phyloP scores from a whole-genome alignment of 176 grass and related monocot species.

The Oryza punctata region DNA sequence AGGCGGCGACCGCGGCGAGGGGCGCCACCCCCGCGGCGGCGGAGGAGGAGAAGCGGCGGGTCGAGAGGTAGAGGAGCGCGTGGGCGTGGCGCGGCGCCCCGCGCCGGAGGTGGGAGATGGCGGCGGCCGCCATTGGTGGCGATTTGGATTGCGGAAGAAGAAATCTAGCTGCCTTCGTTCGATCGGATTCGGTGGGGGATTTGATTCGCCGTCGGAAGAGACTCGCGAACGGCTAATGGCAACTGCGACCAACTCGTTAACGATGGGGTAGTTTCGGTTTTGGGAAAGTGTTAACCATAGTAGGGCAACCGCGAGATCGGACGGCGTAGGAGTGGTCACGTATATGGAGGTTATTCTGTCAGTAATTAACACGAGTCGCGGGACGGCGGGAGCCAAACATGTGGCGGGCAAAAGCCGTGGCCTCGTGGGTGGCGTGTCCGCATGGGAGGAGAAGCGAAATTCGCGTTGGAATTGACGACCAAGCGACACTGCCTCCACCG shows the following conservation, averaged over 20 bases:
- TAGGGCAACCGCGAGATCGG: neutral
- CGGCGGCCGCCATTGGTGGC: conserved; percentile 44
- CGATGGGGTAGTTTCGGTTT: conserved; percentile 13
- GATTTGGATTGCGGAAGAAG: conserved; percentile 43
- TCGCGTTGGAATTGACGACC: neutral
- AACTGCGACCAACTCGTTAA: neutral
- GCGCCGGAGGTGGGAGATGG: conserved; percentile 55
- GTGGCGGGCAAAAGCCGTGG: conserved; percentile 1
- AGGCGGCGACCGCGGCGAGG: conserved; percentile 4
- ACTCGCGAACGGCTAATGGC: neutral
- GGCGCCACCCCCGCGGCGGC: conserved; percentile 24
- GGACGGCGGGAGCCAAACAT: neutral
- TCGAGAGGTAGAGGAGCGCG: conserved; percentile 46
- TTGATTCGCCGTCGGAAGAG: neutral
- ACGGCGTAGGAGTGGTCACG: conserved; percentile 21
- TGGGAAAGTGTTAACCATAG: conserved; percentile 33
- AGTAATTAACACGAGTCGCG: neutral
- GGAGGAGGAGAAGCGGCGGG: conserved; percentile 31
- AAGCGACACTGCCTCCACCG: neutral
- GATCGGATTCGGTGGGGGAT: neutral
- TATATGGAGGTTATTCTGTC: neutral
- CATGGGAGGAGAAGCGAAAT: neutral
- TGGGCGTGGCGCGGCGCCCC: conserved; percentile 42
- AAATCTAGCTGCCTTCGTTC: neutral
- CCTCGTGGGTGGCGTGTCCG: neutral